Evolutionary conservation across 495 filamentous ascomycete species (phyloP), one percentile per base, ranked within the genome.

Genomic region (Lentithecium fluviatile): DNA sequence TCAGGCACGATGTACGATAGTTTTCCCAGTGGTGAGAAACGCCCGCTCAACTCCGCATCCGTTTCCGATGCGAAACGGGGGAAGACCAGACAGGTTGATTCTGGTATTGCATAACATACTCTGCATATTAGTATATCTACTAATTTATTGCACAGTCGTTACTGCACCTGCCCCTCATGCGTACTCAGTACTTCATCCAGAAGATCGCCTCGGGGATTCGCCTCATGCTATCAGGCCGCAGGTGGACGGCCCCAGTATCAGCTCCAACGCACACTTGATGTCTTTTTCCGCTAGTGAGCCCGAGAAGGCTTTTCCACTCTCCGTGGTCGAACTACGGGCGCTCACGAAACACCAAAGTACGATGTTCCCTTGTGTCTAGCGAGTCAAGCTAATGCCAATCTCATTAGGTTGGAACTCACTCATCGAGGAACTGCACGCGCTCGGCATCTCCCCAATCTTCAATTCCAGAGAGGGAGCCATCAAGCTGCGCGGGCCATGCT

Each of bases 311-410:
- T 15, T 43, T 6, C 19, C 40, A 4, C 13, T 43, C 3, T 43
- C 40, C 5, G 13, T 20, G 40, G 40, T 43, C 3, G 40, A 43
- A 13, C 40, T 43, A 13, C 40, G 15, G 3, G 40, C 40, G 11
- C 37, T 55, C 23, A 55, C 52, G 7, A 55, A 55, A 45, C 21
- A 45, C 21, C 52, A 38, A 24, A 45, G 52, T 43, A 55, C n/a
- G 52, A 1, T 13, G 26, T 24, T 55, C 23, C 25, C 3, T 37
- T 8, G 6, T 29, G 12, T 49, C 3, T n/a, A 10, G 13, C 15
- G 6, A 24, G 15, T 2, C n/a, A 4, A 6, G 19, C 19, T 32
- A 6, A 24, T 24, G 6, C 32, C 13, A 20, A 29, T 10, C 10
- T 10, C 46, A 6, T 10, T 24, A 58, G 55, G 40, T 13, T 58